Base-by-base conservation (phyloP, 1,284 basidiomycete species). In the Gyrodon tennesseensis region DNA sequence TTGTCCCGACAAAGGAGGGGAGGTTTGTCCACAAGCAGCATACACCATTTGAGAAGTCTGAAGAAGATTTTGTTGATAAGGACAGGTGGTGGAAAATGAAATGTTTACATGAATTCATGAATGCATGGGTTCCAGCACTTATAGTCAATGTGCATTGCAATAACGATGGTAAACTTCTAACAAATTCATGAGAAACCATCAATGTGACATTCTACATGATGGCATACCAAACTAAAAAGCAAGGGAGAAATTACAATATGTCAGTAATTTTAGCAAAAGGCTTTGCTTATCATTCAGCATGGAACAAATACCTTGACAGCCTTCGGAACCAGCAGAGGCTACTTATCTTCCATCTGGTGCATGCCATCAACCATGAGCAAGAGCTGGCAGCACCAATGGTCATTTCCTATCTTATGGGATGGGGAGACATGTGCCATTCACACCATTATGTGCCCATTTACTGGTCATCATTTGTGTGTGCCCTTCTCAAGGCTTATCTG, bases 131-230 rank as follows among this genome's bases (percentile, higher is more conserved):
- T 6, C 52, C 59, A 25, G 4, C 7, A 4, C 12, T 62, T 16
- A 46, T 29, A 5, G 19, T 63, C 29, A 62, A 62, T n/a, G 43
- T 2, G 3, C 8, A 11, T 5, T 63, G 62, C 21, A 63, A 63
- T n/a, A 63, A 63, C 8, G 44, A 62, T 15, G 25, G 31, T 0
- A 78, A n/a, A 74, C 78, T 15, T 53, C 64, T 55, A 54, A 71
- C 40, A 0, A 63, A 49, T 13, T 2, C 6, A 4, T 6, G 11
- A 4, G 39, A 63, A 7, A 55, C 31, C 13, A 31, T 5, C 0
- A 55, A 62, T 19, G 41, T 70, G 2, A 59, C 69, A 0, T 79
- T 61, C 40, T 80, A 80, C 55, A 59, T 76, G 9, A 75, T 72
- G 0, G 53, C 9, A 0, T 81, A 81, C 57, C 46, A 58, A 13